Evolutionary conservation across 257 asterid species (phyloP).

Genomic region (Avicennia marina): DNA sequence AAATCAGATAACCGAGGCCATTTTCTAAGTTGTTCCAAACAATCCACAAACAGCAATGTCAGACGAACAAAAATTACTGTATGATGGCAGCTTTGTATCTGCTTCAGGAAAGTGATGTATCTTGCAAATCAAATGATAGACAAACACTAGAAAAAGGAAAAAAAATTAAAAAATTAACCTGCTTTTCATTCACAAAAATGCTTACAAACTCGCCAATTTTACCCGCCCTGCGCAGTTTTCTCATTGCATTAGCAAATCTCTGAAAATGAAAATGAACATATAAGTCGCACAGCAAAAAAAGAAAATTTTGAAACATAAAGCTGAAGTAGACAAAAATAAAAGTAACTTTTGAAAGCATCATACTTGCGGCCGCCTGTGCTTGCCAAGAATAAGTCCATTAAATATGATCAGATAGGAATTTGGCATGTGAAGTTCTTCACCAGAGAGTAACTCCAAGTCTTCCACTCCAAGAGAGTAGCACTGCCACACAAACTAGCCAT

Average conservation of each 20-base stretch:
- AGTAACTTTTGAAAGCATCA: not conserved
- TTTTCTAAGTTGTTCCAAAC: no score
- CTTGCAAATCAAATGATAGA: not conserved
- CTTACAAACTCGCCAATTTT: slow-evolving; percentile 88
- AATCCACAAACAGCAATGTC: no score
- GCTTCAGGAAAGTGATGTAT: slow-evolving; percentile 6
- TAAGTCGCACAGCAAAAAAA: slow-evolving; percentile 7
- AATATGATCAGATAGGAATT: slow-evolving; percentile 64
- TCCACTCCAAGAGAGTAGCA: slow-evolving; percentile 82
- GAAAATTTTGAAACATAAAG: not conserved
- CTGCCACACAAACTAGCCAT: slow-evolving; percentile 36
- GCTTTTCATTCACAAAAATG: slow-evolving; percentile 85
- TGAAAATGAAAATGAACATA: slow-evolving; percentile 25
- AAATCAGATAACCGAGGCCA: no score
- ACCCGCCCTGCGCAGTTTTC: slow-evolving; percentile 87
- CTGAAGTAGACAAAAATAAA: slow-evolving; percentile 5
- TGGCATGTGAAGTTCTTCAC: slow-evolving; percentile 90
- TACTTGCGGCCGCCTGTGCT: slow-evolving; percentile 83
- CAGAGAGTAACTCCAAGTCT: slow-evolving; percentile 77
- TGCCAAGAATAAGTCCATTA: slow-evolving; percentile 94
- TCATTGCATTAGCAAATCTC: slow-evolving; percentile 70
- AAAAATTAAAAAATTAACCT: slow-evolving; percentile 34
- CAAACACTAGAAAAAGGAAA: slow-evolving; percentile 5
- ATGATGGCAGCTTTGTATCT: not conserved
- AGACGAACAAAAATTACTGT: no score